Conservation (phyloP, 345 rosid species). For the Gossypium raimondii region DNA sequence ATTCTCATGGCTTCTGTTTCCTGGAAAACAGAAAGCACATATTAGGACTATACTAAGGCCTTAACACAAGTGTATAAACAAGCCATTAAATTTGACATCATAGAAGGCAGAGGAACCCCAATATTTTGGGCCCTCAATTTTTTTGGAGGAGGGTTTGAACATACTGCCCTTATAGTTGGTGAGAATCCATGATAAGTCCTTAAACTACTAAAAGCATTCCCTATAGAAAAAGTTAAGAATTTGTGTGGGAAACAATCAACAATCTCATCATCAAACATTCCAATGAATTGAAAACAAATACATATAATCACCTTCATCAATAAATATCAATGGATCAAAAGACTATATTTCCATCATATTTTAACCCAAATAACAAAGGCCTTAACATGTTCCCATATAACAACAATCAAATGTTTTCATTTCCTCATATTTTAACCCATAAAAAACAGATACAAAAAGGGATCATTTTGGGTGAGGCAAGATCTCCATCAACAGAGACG, state of each 20-base stretch:
- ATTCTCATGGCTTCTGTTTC: slow-evolving; percentile 52
- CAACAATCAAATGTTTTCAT: not conserved
- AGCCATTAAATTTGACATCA: no score
- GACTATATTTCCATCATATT: not conserved
- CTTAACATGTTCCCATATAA: not conserved
- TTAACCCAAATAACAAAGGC: not conserved
- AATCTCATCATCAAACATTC: not conserved
- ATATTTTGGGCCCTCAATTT: not conserved
- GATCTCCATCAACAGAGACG: slow-evolving; percentile 10
- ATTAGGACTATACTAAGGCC: not conserved
- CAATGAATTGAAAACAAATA: not conserved
- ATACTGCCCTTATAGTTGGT: not conserved
- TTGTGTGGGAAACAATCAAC: not conserved
- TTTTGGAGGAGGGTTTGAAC: not conserved
- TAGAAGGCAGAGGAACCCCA: not conserved
- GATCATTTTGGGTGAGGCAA: not conserved
- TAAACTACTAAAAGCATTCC: not conserved
- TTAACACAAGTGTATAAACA: not conserved
- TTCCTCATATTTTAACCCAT: not conserved
- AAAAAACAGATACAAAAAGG: not conserved
- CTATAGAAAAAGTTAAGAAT: not conserved
- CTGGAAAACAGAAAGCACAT: slow-evolving; percentile 32
- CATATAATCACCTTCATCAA: not conserved
- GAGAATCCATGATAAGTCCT: not conserved
- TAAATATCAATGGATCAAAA: not conserved